Base-by-base conservation (phyloP, 192 early-diverging fungal species). In the Entomortierella beljakovae region DNA sequence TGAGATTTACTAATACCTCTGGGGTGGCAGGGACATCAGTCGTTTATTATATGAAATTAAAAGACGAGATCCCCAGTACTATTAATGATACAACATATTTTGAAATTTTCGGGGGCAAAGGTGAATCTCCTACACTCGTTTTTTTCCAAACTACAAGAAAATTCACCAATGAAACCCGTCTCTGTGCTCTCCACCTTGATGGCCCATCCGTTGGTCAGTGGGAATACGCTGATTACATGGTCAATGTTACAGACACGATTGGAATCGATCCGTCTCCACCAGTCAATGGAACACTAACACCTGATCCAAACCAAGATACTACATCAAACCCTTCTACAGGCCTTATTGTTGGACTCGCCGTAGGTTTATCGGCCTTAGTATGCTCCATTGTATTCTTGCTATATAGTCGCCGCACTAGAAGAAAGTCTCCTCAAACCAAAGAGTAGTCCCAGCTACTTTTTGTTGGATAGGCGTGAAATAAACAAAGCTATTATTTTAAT, bases 161-260 rank as follows among this genome's bases (percentile, higher is more conserved):
- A 8, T 22, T 38, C 23, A 16, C 20, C 10, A 58, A 58, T 37
- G 9, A 34, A 10, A n/a, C 57, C 57, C 32, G 7, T 23, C 18
- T 58, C n/a, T 22, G 6, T 2, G 31, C 6, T 22, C 6, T 58
- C 3, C 3, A 4, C 57, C n/a, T 58, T 4, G 25, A 38, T n/a
- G 57, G 57, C 11, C 34, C 57, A 7, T 40, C 35, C 29, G 22
- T 58, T 22, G 57, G 57, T 6, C 57, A 58, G 23, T 58, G 32
- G 57, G 5, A 38, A 8, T 22, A 58, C 20, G 57, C n/a, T 4
- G 40, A 18, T 20, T 38, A 40, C 8, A 58, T 3, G n/a, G 40
- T 58, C 57, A 58, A 58, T 38, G 57, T 58, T 37, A 58, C 57
- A 26, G 57, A 58, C 34, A 38, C 57, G 32, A 22, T 38, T 22